A percentile compares a stretch with the other conserved stretches of the same genome.
phyloP scores from a whole-genome alignment of 345 rosid genomes.

The Eucalyptus regnans region DNA sequence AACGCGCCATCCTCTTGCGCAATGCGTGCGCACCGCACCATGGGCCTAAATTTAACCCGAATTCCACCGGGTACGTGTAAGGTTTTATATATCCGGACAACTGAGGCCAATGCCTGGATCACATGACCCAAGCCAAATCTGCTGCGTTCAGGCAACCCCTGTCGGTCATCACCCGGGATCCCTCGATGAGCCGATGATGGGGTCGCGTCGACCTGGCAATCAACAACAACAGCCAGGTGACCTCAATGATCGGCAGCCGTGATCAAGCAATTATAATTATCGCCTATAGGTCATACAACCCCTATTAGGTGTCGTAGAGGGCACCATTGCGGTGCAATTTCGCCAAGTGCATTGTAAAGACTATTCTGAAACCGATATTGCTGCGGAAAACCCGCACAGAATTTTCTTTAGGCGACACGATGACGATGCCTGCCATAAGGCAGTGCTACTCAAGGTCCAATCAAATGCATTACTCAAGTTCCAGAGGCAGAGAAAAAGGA shows the following conservation, averaged over 20 bases:
- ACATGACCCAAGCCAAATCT: background rate
- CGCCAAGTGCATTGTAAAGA: background rate
- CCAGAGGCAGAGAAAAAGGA: background rate
- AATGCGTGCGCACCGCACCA: background rate
- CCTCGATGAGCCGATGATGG: background rate
- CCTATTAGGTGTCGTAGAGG: background rate
- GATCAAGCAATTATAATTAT: background rate
- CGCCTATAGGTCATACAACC: background rate
- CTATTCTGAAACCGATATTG: background rate
- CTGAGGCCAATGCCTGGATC: background rate
- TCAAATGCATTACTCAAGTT: background rate
- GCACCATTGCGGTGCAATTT: background rate
- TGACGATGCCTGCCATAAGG: background rate
- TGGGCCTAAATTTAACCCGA: background rate
- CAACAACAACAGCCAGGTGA: background rate
- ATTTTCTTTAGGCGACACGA: background rate
- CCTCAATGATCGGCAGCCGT: background rate
- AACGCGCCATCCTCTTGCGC: background rate
- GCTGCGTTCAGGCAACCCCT: background rate
- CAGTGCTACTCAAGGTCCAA: background rate
- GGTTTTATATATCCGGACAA: too few species aligned
- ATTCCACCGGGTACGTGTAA: background rate
- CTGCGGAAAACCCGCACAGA: background rate
- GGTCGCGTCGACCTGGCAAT: fast-evolving
- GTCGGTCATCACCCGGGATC: background rate